phyloP scores from a whole-genome alignment of 148 eudicot genomes.

The Chenopodium album region DNA sequence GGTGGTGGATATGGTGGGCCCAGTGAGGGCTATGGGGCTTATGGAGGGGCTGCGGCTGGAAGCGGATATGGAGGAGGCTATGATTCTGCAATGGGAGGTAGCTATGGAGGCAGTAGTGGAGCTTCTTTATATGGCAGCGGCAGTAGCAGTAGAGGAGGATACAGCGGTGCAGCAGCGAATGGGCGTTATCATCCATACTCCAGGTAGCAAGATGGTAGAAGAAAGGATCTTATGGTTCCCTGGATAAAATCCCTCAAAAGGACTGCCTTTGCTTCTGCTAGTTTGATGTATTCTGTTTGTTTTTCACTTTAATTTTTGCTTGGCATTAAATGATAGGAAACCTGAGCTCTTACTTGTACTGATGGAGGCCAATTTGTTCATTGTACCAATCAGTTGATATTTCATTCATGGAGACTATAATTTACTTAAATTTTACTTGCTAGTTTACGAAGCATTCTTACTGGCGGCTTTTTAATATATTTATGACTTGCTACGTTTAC shows the following conservation, averaged over 20 bases:
- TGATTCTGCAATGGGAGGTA: slow-evolving; percentile 41
- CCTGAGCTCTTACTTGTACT: slow-evolving; percentile 3
- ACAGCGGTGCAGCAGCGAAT: slow-evolving; percentile 33
- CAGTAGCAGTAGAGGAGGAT: slow-evolving; percentile 36
- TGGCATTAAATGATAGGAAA: slow-evolving; percentile 9
- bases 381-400: slow-evolving; percentile 16
- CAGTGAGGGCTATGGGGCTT: slow-evolving; percentile 32
- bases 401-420: neutral
- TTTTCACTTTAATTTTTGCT: neutral
- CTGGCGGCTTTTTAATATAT: neutral
- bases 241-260: neutral
- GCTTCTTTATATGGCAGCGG: slow-evolving; percentile 35
- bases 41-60: slow-evolving; percentile 40
- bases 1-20: slow-evolving; percentile 38
- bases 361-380: slow-evolving; percentile 4
- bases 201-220: slow-evolving; percentile 21
- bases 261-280: slow-evolving; percentile 16
- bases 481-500: too few relatives aligned
- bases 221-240: neutral
- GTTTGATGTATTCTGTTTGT: slow-evolving; percentile 27
- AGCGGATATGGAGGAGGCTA: slow-evolving; percentile 41
- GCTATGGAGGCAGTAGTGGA: slow-evolving; percentile 38
- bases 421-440: neutral
- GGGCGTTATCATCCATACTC: slow-evolving; percentile 52
- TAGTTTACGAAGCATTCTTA: neutral